These are phyloP conservation scores for Penicillium aurantiogriseum DNA, from an alignment of 2,329 filamentous ascomycete species.

Conservation along the genomic window DNA sequence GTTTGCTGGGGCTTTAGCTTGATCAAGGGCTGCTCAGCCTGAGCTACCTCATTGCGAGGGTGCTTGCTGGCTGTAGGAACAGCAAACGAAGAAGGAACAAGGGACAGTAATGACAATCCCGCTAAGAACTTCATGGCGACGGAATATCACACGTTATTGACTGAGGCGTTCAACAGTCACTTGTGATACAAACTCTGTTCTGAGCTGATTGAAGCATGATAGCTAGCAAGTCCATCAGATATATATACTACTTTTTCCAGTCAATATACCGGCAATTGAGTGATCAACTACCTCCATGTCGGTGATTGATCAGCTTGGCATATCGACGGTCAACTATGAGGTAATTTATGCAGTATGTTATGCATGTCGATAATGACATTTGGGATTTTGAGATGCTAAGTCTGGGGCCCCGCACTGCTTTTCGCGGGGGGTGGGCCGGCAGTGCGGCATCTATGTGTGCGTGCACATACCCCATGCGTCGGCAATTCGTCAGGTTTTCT, in stretches of 20 bases:
- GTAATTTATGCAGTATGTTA: too few relatives aligned
- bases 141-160: background rate
- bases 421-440: background rate
- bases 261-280: background rate
- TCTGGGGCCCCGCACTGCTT: background rate
- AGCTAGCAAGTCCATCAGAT: background rate
- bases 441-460: background rate
- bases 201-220: background rate
- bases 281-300: background rate
- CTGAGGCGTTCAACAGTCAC: background rate
- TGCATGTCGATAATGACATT: background rate
- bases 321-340: background rate
- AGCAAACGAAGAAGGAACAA: background rate
- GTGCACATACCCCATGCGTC: background rate
- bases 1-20: constrained; percentile 5
- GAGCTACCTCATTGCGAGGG: background rate
- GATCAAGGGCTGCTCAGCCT: background rate
- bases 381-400: background rate
- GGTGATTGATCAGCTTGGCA: constrained; percentile 7
- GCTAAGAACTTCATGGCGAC: background rate
- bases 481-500: background rate
- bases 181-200: background rate
- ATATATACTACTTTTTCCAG: background rate
- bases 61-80: background rate
- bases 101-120: background rate